phyloP scores from a whole-genome alignment of 495 filamentous ascomycete species.

The Talaromyces thailandensis region DNA sequence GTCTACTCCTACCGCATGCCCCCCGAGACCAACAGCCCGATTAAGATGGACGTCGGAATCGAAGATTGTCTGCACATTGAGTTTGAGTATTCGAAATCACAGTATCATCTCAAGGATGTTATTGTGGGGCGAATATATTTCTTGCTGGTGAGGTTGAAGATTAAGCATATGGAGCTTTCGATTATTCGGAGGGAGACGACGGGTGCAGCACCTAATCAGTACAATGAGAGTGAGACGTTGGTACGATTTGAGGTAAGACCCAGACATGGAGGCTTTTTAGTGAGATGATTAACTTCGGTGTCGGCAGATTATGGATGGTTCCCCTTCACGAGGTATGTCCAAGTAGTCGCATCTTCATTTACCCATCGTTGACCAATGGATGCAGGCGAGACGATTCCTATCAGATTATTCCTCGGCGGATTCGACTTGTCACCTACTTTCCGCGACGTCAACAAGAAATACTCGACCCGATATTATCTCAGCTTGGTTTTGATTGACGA shows the following conservation, averaged over 20 bases:
- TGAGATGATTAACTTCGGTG: neutral
- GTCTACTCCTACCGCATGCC: constrained; percentile 98
- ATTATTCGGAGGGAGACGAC: constrained; percentile 97
- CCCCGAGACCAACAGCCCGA: constrained; percentile 92
- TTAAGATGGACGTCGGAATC: constrained; percentile 99
- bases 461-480: constrained; percentile 95
- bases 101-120: constrained; percentile 99
- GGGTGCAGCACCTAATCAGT: constrained; percentile 98
- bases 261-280: constrained; percentile 1
- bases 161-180: constrained; percentile 99
- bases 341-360: too few species aligned
- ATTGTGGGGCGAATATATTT: constrained; percentile 99
- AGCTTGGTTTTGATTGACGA: constrained; percentile 96
- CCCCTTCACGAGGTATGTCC: constrained; percentile 71
- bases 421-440: constrained; percentile 98
- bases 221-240: constrained; percentile 98
- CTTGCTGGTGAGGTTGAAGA: constrained; percentile 93
- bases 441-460: constrained; percentile 99
- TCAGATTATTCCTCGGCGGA: constrained; percentile 92
- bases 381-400: constrained; percentile 88
- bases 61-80: constrained; percentile 99
- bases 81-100: constrained; percentile 98
- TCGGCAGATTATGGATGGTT: constrained; percentile 93
- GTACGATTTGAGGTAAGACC: constrained; percentile 84
- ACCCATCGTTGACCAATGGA: neutral